Base-by-base conservation (phyloP, 352 stramenopile species). In the Pythium graminicola region DNA sequence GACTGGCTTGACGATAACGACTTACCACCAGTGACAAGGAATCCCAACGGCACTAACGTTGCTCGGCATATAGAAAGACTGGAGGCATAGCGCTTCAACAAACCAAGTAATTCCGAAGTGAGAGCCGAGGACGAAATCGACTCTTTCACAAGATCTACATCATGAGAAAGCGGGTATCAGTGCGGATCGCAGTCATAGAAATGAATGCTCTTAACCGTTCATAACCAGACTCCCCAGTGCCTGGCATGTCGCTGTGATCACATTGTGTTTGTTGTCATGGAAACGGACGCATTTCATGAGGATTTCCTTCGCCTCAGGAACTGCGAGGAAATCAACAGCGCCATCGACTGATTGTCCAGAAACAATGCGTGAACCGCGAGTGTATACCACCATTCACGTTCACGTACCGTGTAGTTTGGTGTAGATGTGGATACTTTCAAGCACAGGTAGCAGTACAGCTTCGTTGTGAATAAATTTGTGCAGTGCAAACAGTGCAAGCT, bases 381-480 rank as follows among this genome's bases (percentile, higher is more conserved):
- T 4, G 22, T 2, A 39, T 24, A 33, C 33, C 6, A 17, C 13
- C 28, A 7, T 28, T 3, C 20, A 32, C 5, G 24, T 26, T n/a
- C 33, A 53, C 69, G 16, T 44, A 86, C 76, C 76, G 33, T 90
- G 70, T 4, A 90, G 62, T 54, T 87, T 87, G 22, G 65, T 76
- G 70, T 76, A 90, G 45, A 90, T 74, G 36, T 76, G 56, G 50
- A 90, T 64, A 40, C 66, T 80, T 31, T 86, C 79, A 20, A 90
- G 71, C 31, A 80, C 73, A 0, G 79, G 79, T 19, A 81, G 70
- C 11, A 90, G 57, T 33, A 86, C 65, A 1, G 66, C 57, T 33
- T 80, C 74, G 33, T 88, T 86, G 57, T 90, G 79, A 24, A 85
- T 69, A 35, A 89, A 91, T 57, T 86, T 86, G 31, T 75, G 71